Evolutionary conservation across 345 rosid species (phyloP), one percentile per base, ranked within the genome.

Genomic region (Cardamine occulta): DNA sequence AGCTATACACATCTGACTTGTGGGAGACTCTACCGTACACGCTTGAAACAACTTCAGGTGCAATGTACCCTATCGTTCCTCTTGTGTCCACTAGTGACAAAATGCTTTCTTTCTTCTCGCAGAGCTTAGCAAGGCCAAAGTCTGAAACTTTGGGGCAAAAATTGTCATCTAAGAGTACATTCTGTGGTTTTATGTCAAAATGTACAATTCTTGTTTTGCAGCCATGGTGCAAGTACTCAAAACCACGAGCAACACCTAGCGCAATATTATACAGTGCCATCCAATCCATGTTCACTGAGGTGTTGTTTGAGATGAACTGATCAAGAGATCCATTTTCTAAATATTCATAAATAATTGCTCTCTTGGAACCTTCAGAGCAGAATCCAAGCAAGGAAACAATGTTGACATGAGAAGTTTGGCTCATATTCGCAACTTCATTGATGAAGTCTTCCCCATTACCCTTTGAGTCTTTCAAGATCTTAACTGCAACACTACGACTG

Each of bases 331-430:
- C 86, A 32, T 80, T 81, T 0, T 81, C 54, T 68, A 81, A 42
- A 68, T 58, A 85, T 52, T 77, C 80, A 47, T 79, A 85, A 0
- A 83, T 32, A 39, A 81, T 35, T 19, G 80, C 84, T 67, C 81
- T 62, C 51, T 67, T 81, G 0, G 57, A 68, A 54, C 68, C 75
- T 48, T 76, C 29, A 21, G 21, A 79, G 55, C 87, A 86, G 37
- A 80, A 84, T 2, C 87, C 85, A 4, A 84, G 45, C 12, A 84
- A 53, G 32, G 48, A 37, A 7, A 84, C 87, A 37, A 86, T 47
- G 49, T 86, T 83, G 2, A 84, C 82, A 47, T 85, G 86, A 3
- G 83, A 80, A 23, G 84, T 85, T 59, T 75, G 76, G 18, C 83
- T 63, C 17, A 85, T 83, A 76, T 79, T 81, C 0, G 68, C 83